A percentile compares a stretch with the other conserved stretches of the same genome.
These are phyloP conservation scores for Avena eriantha DNA, from an alignment of 176 grass and related monocot genomes.

Conservation along the genomic window DNA sequence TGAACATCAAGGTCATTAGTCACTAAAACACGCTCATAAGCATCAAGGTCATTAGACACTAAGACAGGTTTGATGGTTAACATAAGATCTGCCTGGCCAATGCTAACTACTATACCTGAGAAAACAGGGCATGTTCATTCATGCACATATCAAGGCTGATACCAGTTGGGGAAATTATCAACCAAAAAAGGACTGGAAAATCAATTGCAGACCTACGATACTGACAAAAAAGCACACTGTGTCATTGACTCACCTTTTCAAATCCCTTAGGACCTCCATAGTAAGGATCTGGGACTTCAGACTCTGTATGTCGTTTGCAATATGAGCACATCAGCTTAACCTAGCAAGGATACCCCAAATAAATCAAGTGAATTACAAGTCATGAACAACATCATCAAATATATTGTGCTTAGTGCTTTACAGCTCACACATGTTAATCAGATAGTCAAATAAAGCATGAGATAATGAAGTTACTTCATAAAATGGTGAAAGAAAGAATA, in stretches of 20 bases:
- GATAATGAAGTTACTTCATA: constrained; percentile 5
- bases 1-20: background rate
- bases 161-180: background rate
- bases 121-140: background rate
- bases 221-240: background rate
- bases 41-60: background rate
- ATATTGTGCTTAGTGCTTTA: background rate
- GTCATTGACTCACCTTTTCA: constrained; percentile 64
- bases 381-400: constrained; percentile 1
- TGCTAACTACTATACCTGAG: constrained; percentile 15
- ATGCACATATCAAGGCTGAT: constrained; percentile 12
- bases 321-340: constrained; percentile 98
- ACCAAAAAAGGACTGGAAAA: background rate
- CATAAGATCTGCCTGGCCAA: background rate
- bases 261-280: constrained; percentile 94
- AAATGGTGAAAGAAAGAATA: background rate
- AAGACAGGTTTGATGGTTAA: background rate
- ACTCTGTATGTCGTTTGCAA: constrained; percentile 80
- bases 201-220: constrained; percentile 24
- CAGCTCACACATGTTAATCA: constrained; percentile 1
- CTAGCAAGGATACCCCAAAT: constrained; percentile 35
- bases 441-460: constrained; percentile 9
- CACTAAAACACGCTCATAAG: constrained; percentile 12
- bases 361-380: background rate
- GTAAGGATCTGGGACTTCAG: constrained; percentile 98